phyloP scores from a whole-genome alignment of 495 filamentous ascomycete genomes.

The Penicillium lividum region DNA sequence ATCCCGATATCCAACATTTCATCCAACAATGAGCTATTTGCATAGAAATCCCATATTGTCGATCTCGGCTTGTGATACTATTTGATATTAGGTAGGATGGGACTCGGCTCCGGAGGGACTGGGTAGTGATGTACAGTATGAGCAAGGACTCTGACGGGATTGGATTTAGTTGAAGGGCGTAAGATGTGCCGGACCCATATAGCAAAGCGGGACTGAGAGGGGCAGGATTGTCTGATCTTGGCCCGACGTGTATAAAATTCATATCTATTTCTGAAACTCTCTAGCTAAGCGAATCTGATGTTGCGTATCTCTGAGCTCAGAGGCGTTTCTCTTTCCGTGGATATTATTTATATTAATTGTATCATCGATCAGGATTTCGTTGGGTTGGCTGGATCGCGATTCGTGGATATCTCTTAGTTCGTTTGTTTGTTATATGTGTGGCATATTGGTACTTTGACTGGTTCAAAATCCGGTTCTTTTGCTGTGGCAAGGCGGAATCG shows the following conservation, averaged over 20 bases:
- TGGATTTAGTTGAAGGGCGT: background rate
- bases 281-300: background rate
- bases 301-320: background rate
- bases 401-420: background rate
- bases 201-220: too few relatives aligned
- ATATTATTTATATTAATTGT: background rate
- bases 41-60: background rate
- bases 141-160: background rate
- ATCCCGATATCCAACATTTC: background rate
- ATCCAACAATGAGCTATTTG: background rate
- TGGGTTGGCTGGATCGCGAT: background rate
- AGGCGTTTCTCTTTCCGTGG: background rate
- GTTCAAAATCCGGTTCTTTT: conserved; percentile 1
- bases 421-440: background rate
- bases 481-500: conserved; percentile 1
- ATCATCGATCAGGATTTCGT: background rate
- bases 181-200: background rate
- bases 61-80: background rate
- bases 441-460: too few relatives aligned
- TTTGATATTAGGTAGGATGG: background rate
- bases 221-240: background rate
- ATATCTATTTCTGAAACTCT: background rate
- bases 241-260: background rate
- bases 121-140: background rate
- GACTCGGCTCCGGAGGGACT: background rate